Evolutionary conservation across 2,329 filamentous ascomycete genomes (phyloP), one percentile per base, ranked within the genome.

Genomic region (Aspergillus carbonarius): DNA sequence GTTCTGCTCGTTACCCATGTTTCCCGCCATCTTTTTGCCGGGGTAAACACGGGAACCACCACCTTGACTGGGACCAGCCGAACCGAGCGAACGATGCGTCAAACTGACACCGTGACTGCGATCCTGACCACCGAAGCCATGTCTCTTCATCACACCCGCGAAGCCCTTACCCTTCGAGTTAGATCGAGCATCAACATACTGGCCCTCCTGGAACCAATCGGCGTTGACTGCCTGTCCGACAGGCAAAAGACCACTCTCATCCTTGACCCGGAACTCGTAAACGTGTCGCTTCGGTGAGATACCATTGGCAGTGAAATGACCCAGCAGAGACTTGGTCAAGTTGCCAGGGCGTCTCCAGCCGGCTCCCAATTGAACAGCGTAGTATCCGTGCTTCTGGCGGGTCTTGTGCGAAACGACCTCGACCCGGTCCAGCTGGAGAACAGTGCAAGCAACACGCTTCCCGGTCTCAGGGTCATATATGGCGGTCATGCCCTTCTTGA

Each of bases 11-110:
- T 89, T 90, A 63, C 95, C 95, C 95, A 99, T 98, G 60, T 91
- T 87, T 56, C 95, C 95, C 3, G 95, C 87, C 95, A 99, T 99
- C 80, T 92, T 95, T 86, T 99, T 99, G 60, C 95, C 95, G 0
- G 95, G 95, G 72, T 92, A 81, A 23, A 99, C 93, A 78, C 95
- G 87, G 63, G 91, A 96, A 79, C 95, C 95, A 73, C 90, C 88
- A 64, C 95, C 95, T 78, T 99, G 95, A 67, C 89, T 90, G 60
- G 90, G 91, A 74, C 95, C 95, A 7, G 89, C 84, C 34, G 92
- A 93, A 82, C 95, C 95, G 79, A 97, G 91, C 27, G 90, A 90
- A 71, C 95, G 86, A 83, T 99, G 95, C 71, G 91, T 92, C 79
- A 92, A 87, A 72, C 93, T 97, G 79, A 96, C 93, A 84, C 95